Percentiles rank a stretch among this genome's conserved stretches.
Evolutionary conservation across 208 protist species (phyloP).

Genomic region (Acanthamoeba castellanii): DNA sequence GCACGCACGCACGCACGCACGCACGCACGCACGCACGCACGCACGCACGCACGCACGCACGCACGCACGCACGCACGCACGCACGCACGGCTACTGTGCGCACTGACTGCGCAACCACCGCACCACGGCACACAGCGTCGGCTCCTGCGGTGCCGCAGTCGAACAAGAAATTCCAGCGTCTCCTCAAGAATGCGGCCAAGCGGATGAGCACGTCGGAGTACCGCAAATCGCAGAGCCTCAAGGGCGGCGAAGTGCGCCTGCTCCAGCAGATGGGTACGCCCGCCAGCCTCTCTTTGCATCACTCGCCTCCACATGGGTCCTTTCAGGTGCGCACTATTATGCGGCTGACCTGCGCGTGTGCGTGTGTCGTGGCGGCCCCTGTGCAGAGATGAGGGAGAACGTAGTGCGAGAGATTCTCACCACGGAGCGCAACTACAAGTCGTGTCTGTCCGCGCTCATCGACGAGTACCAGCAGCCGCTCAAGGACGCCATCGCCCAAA

Average conservation of each 20-base stretch:
- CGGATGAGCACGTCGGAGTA: constrained; percentile 17
- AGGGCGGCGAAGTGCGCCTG: constrained; percentile 28
- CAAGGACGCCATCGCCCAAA: neutral
- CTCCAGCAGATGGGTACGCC: constrained; percentile 11
- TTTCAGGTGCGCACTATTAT: no score
- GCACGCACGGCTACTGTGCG: neutral
- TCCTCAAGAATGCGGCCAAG: constrained; percentile 15
- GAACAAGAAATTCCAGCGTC: neutral
- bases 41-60: no score
- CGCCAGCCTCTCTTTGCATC: neutral
- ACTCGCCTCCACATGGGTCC: no score
- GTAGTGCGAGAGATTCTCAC: constrained; percentile 65
- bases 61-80: neutral
- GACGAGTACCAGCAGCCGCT: constrained; percentile 68
- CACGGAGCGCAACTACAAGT: constrained; percentile 72
- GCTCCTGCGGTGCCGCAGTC: neutral
- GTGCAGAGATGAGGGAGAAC: constrained; percentile 42
- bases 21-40: neutral
- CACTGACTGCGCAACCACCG: neutral
- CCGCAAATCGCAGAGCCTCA: constrained; percentile 53
- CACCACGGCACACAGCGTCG: neutral
- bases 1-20: neutral
- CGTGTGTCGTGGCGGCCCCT: neutral
- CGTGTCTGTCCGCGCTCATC: constrained; percentile 25
- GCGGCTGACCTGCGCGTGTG: neutral